phyloP scores from a whole-genome alignment of 306 rosid genomes.

The Trifolium pratense region DNA sequence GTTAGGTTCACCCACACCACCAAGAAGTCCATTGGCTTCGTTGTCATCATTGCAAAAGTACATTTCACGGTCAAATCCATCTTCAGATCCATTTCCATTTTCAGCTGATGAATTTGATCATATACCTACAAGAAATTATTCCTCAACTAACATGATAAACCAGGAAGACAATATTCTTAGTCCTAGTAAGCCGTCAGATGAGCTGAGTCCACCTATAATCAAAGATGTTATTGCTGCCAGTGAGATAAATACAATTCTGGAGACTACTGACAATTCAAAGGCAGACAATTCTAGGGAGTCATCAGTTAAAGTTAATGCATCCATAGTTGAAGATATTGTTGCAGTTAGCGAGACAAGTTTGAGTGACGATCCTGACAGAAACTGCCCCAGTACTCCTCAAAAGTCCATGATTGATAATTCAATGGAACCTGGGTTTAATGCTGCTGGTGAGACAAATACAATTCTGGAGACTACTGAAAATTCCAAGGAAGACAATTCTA shows the following conservation, averaged over 20 bases:
- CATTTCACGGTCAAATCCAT: conserved; percentile 53
- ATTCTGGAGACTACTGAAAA: conserved; percentile 38
- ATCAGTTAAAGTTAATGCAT: conserved; percentile 38
- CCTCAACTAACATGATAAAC: conserved; percentile 25
- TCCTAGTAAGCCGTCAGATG: conserved; percentile 45
- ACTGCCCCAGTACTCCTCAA: no score
- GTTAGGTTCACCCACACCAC: conserved; percentile 68
- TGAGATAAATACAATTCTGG: conserved; percentile 33
- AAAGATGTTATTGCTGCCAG: conserved; percentile 40
- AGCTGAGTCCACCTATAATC: conserved; percentile 31
- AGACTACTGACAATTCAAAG: conserved; percentile 37
- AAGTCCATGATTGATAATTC: no score
- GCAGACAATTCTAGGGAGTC: conserved; percentile 34
- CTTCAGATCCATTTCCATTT: conserved; percentile 68
- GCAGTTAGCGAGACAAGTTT: conserved; percentile 38
- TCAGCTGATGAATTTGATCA: conserved; percentile 55
- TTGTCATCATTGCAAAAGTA: conserved; percentile 53
- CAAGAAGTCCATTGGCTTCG: conserved; percentile 72
- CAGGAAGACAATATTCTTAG: conserved; percentile 43
- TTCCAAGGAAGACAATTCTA: conserved; percentile 35
- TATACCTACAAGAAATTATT: conserved; percentile 43
- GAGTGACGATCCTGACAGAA: not conserved
- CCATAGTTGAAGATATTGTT: conserved; percentile 34
- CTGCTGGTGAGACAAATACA: conserved; percentile 34
- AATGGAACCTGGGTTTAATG: not conserved